Evolutionary conservation across 169 alveolate species (phyloP).

Genomic region (Besnoitia besnoiti): DNA sequence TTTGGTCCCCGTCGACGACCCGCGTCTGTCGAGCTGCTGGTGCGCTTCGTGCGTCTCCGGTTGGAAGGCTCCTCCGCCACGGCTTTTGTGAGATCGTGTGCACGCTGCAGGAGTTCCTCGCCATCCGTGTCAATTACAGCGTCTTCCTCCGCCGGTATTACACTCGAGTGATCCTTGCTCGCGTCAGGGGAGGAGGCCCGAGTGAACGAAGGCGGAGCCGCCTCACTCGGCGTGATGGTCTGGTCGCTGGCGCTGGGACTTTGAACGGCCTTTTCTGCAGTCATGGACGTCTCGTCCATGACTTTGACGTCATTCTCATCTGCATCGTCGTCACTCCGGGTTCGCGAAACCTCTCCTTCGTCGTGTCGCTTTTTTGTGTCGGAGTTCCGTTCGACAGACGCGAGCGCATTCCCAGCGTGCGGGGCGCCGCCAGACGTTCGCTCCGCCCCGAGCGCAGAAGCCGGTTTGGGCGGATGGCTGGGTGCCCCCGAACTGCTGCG

Average conservation of each 20-base stretch:
- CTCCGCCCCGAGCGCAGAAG: not conserved
- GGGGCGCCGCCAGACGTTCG: not conserved
- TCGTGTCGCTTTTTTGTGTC: not conserved
- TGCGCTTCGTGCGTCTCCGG: not conserved
- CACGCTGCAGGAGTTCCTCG: not conserved
- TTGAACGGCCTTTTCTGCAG: not conserved
- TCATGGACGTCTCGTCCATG: not conserved
- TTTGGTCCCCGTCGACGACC: too few relatives aligned
- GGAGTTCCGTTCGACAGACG: not conserved
- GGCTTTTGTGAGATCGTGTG: not conserved
- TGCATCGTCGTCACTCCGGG: not conserved
- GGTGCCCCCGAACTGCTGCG: not conserved
- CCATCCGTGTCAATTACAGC: not conserved
- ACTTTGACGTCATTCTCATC: not conserved
- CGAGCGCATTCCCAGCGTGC: not conserved
- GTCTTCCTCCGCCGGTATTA: not conserved
- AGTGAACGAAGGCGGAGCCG: not conserved
- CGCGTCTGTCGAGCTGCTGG: too few relatives aligned
- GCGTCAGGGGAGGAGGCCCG: too few relatives aligned
- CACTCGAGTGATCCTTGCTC: too few relatives aligned
- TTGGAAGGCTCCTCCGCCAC: not conserved
- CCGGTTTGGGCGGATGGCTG: not conserved
- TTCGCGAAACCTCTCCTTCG: too few relatives aligned
- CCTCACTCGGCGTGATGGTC: not conserved
- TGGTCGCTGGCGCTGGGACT: not conserved